Conservation (phyloP, 805 yeast species). For the Metschnikowia hibisci region DNA sequence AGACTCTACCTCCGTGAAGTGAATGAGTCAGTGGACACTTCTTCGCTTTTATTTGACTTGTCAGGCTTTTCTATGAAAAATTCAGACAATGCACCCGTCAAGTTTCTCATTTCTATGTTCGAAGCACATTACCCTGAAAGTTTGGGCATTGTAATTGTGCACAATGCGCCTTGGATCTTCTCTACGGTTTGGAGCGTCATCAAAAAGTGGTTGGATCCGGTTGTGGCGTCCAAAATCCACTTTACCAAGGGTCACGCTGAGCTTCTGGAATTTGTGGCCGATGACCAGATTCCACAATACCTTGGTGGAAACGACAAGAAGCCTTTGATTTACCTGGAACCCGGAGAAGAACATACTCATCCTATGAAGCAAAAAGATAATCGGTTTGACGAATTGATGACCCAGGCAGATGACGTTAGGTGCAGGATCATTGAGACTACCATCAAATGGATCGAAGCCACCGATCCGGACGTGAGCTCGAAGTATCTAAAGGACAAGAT, state of each 20-base stretch:
- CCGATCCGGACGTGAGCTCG: constrained; percentile 46
- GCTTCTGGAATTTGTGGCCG: constrained; percentile 56
- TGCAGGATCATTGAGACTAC: constrained; percentile 61
- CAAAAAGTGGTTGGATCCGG: constrained; percentile 94
- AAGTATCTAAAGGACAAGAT: constrained; percentile 52
- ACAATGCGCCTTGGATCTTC: constrained; percentile 96
- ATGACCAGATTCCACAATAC: constrained; percentile 57
- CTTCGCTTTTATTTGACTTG: constrained; percentile 81
- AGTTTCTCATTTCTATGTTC: constrained; percentile 81
- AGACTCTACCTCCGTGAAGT: constrained; percentile 49
- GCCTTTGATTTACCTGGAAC: constrained; percentile 58
- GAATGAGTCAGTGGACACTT: constrained; percentile 72
- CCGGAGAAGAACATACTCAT: constrained; percentile 52
- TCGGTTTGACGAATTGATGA: constrained; percentile 36
- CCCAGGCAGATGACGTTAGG: constrained; percentile 53
- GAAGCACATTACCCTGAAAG: constrained; percentile 98
- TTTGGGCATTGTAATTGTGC: constrained; percentile 77
- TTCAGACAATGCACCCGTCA: constrained; percentile 90
- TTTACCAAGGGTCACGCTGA: constrained; percentile 75
- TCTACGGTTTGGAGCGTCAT: constrained; percentile 91
- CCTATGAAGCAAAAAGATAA: constrained; percentile 32
- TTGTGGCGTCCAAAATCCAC: constrained; percentile 84
- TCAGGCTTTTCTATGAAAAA: constrained; percentile 83
- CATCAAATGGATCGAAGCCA: constrained; percentile 71
- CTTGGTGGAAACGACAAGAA: constrained; percentile 70